Conservation (phyloP, 306 rosid species). For the Neltuma alba region DNA sequence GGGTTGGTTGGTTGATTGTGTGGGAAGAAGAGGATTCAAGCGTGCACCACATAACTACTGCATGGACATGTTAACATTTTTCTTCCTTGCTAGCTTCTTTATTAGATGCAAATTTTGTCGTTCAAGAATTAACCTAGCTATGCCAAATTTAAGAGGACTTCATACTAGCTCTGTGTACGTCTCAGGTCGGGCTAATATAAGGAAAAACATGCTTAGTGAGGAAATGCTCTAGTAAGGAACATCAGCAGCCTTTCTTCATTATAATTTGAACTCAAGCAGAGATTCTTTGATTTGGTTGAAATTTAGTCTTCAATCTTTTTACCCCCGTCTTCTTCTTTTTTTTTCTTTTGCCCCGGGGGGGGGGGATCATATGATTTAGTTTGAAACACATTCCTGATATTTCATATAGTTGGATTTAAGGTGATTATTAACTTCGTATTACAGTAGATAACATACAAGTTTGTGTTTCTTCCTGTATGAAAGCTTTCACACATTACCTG, state of each 20-base stretch:
- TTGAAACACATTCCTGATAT: background rate
- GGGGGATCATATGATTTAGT: background rate
- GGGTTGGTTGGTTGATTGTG: background rate
- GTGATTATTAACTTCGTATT: conserved; percentile 1
- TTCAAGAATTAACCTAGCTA: background rate
- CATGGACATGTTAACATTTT: background rate
- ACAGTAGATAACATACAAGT: background rate
- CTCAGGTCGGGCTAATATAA: background rate
- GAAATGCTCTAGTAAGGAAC: conserved; percentile 5
- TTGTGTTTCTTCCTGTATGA: background rate
- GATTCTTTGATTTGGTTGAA: background rate
- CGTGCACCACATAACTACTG: background rate
- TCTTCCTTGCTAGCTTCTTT: conserved; percentile 7
- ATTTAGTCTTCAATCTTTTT: background rate
- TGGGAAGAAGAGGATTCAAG: background rate
- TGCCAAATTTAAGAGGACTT: conserved; percentile 19
- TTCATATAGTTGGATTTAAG: background rate
- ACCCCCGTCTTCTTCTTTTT: too few species aligned
- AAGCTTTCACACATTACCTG: background rate
- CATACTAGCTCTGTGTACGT: background rate
- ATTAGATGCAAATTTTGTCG: background rate
- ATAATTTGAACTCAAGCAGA: background rate
- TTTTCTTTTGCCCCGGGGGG: too few species aligned
- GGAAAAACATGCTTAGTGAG: background rate
- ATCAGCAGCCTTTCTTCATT: background rate